Evolutionary conservation across 164 flowering plant species (phyloP), one percentile per base, ranked within the genome.

Genomic region (Houttuynia cordata): DNA sequence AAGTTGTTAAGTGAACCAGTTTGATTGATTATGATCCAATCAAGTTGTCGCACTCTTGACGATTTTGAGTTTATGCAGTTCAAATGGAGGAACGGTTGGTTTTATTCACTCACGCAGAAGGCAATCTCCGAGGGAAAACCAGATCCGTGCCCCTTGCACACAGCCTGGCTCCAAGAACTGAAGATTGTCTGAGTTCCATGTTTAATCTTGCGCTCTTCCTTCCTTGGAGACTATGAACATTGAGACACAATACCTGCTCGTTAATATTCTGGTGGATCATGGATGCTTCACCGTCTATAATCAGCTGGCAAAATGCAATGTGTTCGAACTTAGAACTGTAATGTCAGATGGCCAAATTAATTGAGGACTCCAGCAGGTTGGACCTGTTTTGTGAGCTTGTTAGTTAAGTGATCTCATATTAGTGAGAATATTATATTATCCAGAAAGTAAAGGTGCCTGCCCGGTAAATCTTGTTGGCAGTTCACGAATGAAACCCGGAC

Each of bases 11-110:
- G 20, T 23, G 52, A n/a, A 13, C 22, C 50, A 41, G n/a, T 24
- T 42, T 19, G 22, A 7, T 41, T 19, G 39, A 13, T 41, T 50
- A n/a, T 20, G 24, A 30, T 30, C 37, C 37, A 30, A 30, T 30
- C 37, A 30, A 30, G 37, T n/a, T 30, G 37, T 57, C 45, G 4
- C 13, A 1, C 40, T 15, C n/a, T 5, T 30, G 12, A 57, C 4
- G n/a, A 4, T 62, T 53, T 62, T 53, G 6, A 62, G 39, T 62
- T 18, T 17, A 21, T 50, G 22, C 89, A 93, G 99, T 90, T 93
- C 68, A 85, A 86, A 67, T 93, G 99, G 97, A 82, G 99, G 71
- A 93, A 57, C 24, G 65, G 65, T 10, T 88, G 88, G 87, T 88
- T 88, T 69, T 83, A 83, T 65, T 61, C 61, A 19, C 69, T 67